A percentile compares a stretch with the other conserved stretches of the same genome.
Conservation (phyloP, 2,329 filamentous ascomycete genomes). For the Stemphylium beticola region DNA sequence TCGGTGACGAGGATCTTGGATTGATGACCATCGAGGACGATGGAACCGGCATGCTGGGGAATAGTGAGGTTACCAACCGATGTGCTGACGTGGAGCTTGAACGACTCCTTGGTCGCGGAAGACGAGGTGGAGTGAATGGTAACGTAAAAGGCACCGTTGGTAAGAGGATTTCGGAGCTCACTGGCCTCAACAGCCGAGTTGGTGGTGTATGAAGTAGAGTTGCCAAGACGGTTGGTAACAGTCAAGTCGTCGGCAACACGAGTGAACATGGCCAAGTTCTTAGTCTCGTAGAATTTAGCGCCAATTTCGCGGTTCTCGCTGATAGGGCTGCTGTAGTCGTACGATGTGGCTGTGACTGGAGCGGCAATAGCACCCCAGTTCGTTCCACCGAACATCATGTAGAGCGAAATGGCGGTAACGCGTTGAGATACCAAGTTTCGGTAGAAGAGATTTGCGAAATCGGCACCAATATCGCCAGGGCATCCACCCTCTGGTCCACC, state of each 20-base stretch:
- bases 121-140: constrained; percentile 62
- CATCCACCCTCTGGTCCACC: constrained; percentile 65
- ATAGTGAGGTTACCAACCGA: constrained; percentile 62
- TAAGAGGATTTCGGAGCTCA: constrained; percentile 66
- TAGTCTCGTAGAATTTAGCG: constrained; percentile 68
- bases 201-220: constrained; percentile 59
- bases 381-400: constrained; percentile 70
- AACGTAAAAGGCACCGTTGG: constrained; percentile 65
- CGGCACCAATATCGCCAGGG: constrained; percentile 60
- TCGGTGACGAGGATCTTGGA: constrained; percentile 68
- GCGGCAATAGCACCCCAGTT: constrained; percentile 67
- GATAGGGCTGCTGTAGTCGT: constrained; percentile 69
- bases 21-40: constrained; percentile 65
- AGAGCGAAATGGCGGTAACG: constrained; percentile 65
- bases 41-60: constrained; percentile 56
- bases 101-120: constrained; percentile 58
- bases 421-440: constrained; percentile 66
- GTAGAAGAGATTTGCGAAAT: constrained; percentile 70
- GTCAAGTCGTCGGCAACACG: constrained; percentile 64
- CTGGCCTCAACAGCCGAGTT: constrained; percentile 61
- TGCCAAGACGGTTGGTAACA: constrained; percentile 58
- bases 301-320: constrained; percentile 64
- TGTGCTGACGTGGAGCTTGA: constrained; percentile 63
- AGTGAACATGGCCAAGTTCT: constrained; percentile 66
- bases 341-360: constrained; percentile 65